Conservation (phyloP, 306 rosid species). For the Cicer pinnatifidum region DNA sequence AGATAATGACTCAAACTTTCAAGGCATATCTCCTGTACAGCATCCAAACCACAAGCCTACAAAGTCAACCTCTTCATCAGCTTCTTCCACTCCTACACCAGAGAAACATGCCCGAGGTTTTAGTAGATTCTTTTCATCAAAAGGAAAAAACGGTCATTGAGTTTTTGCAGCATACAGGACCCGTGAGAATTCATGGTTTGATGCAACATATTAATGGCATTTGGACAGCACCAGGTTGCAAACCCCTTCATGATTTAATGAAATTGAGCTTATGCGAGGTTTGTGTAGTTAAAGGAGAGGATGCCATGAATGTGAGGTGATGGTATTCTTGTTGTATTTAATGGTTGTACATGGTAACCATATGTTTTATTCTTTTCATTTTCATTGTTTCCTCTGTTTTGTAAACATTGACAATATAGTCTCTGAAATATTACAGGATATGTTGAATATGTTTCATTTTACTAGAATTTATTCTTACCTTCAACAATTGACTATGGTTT, state of each 20-base stretch:
- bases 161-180: slow-evolving; percentile 47
- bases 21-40: slow-evolving; percentile 58
- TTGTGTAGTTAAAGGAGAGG: slow-evolving; percentile 46
- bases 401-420: slow-evolving; percentile 57
- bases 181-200: slow-evolving; percentile 40
- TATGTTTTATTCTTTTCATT: slow-evolving; percentile 50
- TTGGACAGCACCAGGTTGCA: slow-evolving; percentile 35
- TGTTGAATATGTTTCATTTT: slow-evolving; percentile 57
- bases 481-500: slow-evolving; percentile 24
- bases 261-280: slow-evolving; percentile 36
- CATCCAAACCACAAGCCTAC: slow-evolving; percentile 65
- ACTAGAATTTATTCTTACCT: slow-evolving; percentile 45
- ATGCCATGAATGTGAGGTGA: slow-evolving; percentile 47
- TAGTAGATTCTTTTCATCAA: slow-evolving; percentile 94
- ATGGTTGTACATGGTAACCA: slow-evolving; percentile 82
- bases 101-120: slow-evolving; percentile 83
- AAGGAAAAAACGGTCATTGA: slow-evolving; percentile 73
- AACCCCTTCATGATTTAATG: slow-evolving; percentile 39
- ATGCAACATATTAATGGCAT: slow-evolving; percentile 16
- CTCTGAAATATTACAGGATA: slow-evolving; percentile 54
- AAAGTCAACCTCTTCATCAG: slow-evolving; percentile 71
- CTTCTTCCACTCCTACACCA: slow-evolving; percentile 80
- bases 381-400: slow-evolving; percentile 33
- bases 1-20: slow-evolving; percentile 60
- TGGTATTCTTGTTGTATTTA: slow-evolving; percentile 68